These are phyloP conservation scores for Apocynum venetum DNA, from an alignment of 257 asterid genomes.

Conservation along the genomic window DNA sequence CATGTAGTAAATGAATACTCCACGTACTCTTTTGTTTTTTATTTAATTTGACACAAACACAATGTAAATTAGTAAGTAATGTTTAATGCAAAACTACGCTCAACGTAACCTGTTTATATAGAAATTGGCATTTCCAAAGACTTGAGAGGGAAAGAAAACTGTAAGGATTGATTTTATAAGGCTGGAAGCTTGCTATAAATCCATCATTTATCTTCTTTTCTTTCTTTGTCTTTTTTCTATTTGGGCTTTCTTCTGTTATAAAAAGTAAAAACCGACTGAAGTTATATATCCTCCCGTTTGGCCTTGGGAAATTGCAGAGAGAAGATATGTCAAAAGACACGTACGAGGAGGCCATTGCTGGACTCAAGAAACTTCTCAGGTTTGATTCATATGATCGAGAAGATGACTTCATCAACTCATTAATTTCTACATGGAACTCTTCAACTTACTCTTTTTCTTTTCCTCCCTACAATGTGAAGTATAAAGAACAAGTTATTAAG, in stretches of 20 bases:
- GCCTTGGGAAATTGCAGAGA: slow-evolving; percentile 43
- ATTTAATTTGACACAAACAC: no score
- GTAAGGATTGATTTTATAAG: not conserved
- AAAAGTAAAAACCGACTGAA: not conserved
- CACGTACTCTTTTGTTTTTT: not conserved
- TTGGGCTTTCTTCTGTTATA: not conserved
- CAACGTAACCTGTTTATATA: not conserved
- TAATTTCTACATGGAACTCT: no score
- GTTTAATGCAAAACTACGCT: not conserved
- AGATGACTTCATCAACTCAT: no score
- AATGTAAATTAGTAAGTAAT: no score
- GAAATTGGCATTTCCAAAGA: slow-evolving; percentile 3
- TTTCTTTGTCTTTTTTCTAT: not conserved
- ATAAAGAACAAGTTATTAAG: no score
- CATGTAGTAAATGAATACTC: not conserved
- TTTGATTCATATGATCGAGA: slow-evolving; percentile 13
- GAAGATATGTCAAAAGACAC: slow-evolving; percentile 74
- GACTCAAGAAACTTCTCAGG: slow-evolving; percentile 84
- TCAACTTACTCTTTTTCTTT: no score
- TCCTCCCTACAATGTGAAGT: no score
- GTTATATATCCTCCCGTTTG: not conserved
- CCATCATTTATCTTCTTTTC: not conserved
- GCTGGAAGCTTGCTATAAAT: not conserved
- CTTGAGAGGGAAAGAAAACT: not conserved
- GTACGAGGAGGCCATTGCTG: slow-evolving; percentile 75